Base-by-base conservation (phyloP, 129 eudicot species). In the Arctium lappa region DNA sequence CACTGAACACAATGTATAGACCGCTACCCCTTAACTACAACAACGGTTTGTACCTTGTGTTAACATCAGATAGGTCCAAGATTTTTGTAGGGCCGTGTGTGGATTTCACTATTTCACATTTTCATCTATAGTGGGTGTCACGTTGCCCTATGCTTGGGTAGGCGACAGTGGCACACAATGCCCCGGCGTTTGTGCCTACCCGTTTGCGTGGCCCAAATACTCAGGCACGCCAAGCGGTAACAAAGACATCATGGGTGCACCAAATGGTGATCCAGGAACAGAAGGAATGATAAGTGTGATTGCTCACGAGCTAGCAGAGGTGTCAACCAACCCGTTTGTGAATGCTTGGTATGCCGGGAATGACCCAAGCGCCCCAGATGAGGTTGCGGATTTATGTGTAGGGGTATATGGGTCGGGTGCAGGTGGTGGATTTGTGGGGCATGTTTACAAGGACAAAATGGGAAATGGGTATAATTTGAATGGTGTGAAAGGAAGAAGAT, bases 281-380 rank as follows among this genome's bases (percentile, higher is more conserved):
- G 93, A 91, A 33, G 92, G 95, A 36, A 91, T 91, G 95, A 84
- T 91, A 46, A 91, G 91, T 53, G 92, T 91, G 79, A 87, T 91
- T 5, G 95, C 88, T 12, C 92, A 91, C 4, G 92, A 91, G 86
- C 77, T 91, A 5, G 95, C 91, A 0, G 92, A 91, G 86, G 89
- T 87, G 38, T 74, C 92, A 8, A 89, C 88, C 50, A 91, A 91
- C 72, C 95, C 95, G 0, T 81, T 91, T 3, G 90, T 89, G 85
- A 89, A 91, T 42, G 92, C 91, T 0, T 91, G 95, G 95, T 91
- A 89, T 7, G 92, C 88, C 0, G 90, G 90, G 72, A 87, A 91
- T 27, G 88, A 91, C 42, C 94, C 90, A 0, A 89, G 78, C 13
- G 88, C 93, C 4, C 96, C 93, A 3, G 80, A 81, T 33, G 93